phyloP scores from a whole-genome alignment of 257 asterid genomes.

The Lithospermum erythrorhizon region DNA sequence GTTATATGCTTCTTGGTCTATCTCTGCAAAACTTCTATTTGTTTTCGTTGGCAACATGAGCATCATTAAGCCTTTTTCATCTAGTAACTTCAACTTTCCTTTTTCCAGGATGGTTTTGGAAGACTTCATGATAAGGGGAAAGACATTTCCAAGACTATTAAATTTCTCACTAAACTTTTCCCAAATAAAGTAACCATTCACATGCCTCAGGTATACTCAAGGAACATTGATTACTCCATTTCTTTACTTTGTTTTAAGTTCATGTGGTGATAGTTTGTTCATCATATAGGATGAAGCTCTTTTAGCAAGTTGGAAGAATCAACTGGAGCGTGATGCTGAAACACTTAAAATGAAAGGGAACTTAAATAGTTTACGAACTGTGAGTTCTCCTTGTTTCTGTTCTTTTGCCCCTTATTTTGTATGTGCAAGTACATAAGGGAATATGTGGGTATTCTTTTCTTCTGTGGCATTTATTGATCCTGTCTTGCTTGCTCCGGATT shows the following conservation, averaged over 20 bases:
- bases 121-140: conserved; percentile 75
- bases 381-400: neutral
- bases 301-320: conserved; percentile 77
- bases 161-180: conserved; percentile 70
- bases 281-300: conserved; percentile 69
- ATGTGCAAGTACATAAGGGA: too few relatives aligned
- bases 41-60: neutral
- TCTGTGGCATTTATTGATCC: neutral
- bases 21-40: neutral
- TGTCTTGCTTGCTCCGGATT: neutral
- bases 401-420: neutral
- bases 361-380: conserved; percentile 43
- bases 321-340: conserved; percentile 83
- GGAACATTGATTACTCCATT: conserved; percentile 2
- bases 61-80: neutral
- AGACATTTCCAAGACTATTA: conserved; percentile 72
- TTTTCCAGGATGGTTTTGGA: conserved; percentile 71
- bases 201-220: conserved; percentile 61
- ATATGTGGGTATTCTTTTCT: neutral
- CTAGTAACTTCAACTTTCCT: neutral
- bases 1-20: too few relatives aligned
- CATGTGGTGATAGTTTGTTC: conserved; percentile 11
- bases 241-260: conserved; percentile 1
- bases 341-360: conserved; percentile 75
- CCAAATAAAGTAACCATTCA: conserved; percentile 88